Evolutionary conservation across 2,329 filamentous ascomycete species (phyloP), one percentile per base, ranked within the genome.

Genomic region (Didymella arachidicola): DNA sequence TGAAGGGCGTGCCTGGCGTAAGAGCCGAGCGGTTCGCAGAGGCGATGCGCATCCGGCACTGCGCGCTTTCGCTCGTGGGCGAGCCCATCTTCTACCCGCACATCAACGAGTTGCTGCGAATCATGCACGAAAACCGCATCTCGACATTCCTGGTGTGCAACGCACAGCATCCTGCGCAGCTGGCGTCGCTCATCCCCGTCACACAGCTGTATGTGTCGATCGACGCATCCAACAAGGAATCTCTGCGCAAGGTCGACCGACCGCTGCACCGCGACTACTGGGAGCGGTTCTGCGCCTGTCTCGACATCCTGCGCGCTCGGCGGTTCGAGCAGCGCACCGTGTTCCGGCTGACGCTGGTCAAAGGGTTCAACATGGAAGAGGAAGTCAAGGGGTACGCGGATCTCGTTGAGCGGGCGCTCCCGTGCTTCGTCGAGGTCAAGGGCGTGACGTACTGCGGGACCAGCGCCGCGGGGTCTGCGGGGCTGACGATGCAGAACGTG

Each of bases 11-110:
- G 0, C 94, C 95, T 0, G 95, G 95, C 5, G 92, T 98, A 4
- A 86, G 94, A 11, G 91, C 93, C 1, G 94, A 98, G 77, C 86
- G 95, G 3, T 98, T 96, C 72, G 87, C 89, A 7, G 95, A 98
- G 80, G 94, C 93, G 0, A 92, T 97, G 89, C 85, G 88, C 41
- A 97, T 99, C 69, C 86, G 92, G 0, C 94, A 99, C 78, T 99
- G 94, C 76, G 95, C 95, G 0, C 82, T 99, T 44, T 92, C 88
- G 65, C 83, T 99, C 10, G 95, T 99, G 22, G 94, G 95, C 67
- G 94, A 99, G 78, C 94, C 94, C n/a, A 97, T 97, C 69, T 98
- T 98, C 80, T 98, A 98, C 77, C 95, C 95, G 10, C 89, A 96
- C 72, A 98, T 98, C 82, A 97, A 99, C 78, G 90, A 93, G 72